Base-by-base conservation (phyloP, 2,329 filamentous ascomycete genomes). In the Penicillium sp. region DNA sequence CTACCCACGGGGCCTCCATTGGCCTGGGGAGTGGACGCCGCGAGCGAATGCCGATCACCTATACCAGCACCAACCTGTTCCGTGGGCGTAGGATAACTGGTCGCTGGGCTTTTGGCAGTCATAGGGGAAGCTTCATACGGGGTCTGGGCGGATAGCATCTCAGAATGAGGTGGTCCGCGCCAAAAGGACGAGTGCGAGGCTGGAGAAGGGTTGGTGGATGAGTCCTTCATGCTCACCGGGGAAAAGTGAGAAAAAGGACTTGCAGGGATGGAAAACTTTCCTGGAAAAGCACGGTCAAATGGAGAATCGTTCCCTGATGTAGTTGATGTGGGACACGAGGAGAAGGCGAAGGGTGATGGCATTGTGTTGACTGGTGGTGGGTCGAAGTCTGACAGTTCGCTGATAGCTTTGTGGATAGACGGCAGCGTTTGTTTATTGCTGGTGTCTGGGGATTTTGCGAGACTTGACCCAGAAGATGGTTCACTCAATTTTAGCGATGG, bases 401-500 rank as follows among this genome's bases (percentile, higher is more conserved):
- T 67, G n/a, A 78, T 63, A 22, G 75, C 68, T 8, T 72, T 72
- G 35, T 70, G 66, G 17, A 80, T 67, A 2, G 77, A 74, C 1
- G 77, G 77, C 8, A 80, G 63, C 43, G 61, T 73, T 61, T 71
- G 72, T 36, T 59, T 68, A 31, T 62, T 64, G 17, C 45, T 47
- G 40, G 60, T 66, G 5, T 75, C 72, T 1, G 73, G 69, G 3
- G 74, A 72, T 43, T 64, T 68, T 28, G 63, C 63, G 10, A 67
- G 63, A 17, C 65, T 65, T 6, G 71, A 71, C 4, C 65, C 69
- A 26, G 71, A 67, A n/a, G 69, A 68, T 11, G 75, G 72, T 36
- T 75, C 70, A 41, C 78, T 66, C 10, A 71, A 72, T 40, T 76
- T 73, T 43, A 79, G 66, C 16, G 71, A 72, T 19, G 76, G 73